Evolutionary conservation across 148 eudicot genomes (phyloP), one percentile per base, ranked within the genome.

Genomic region (Beta vulgaris): DNA sequence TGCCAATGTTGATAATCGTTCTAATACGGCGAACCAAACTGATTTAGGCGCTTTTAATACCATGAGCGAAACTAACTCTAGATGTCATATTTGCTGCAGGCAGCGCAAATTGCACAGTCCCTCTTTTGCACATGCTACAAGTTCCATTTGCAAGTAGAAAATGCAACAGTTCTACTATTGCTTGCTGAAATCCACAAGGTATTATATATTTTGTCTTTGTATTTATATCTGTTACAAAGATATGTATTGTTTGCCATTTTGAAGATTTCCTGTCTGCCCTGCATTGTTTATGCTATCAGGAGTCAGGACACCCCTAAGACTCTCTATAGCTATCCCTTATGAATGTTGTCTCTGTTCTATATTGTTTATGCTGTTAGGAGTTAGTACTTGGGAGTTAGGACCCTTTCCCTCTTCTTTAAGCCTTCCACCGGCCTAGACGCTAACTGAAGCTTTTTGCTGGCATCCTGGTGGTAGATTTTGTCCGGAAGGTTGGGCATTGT

Each of bases 151-250:
- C 96, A 95, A 80, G 88, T 95, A 16, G 89, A 90, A 81, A 95
- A 85, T 80, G 98, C 98, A 16, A 83, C 84, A 21, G 89, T 91
- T 86, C 92, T 95, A 49, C 88, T 95, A 31, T 84, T 95, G 86
- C 88, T 92, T 72, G 99, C 98, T 59, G 99, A 95, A 86, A 89
- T 92, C 68, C 98, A 92, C 84, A 95, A 92, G 97, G 98, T 94
- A 94, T 21, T 36, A 48, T 9, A 29, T 72, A 36, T 32, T 37
- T 39, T 26, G 23, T 62, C 14, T 28, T 21, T 37, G 40, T 58
- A 8, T 58, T 34, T 48, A 16, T 34, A 42, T 15, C 64, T 28
- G 35, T 68, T 62, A 26, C 46, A 39, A 34, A 73, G 26, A 63
- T 28, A 44, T 34, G 55, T 75, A 65, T 36, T 25, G 75, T 75